Percentiles rank a stretch among this genome's conserved stretches.
phyloP scores from a whole-genome alignment of 2,329 filamentous ascomycete genomes.

The Trichoderma koningii region DNA sequence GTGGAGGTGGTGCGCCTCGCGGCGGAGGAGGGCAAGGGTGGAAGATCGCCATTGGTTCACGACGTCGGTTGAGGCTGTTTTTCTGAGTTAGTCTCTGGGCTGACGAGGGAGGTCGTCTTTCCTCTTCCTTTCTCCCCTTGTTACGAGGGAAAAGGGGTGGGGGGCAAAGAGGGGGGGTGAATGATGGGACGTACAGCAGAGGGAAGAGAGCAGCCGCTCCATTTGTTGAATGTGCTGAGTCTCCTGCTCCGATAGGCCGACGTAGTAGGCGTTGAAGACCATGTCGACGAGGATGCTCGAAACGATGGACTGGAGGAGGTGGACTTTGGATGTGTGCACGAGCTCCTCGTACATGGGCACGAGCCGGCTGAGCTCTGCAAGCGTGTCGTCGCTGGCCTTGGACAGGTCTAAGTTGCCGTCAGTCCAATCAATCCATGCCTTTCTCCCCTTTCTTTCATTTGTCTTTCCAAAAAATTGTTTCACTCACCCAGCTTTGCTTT shows the following conservation, averaged over 20 bases:
- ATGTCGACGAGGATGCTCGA: constrained; percentile 61
- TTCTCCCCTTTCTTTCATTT: too few species aligned
- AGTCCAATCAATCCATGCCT: constrained; percentile 11
- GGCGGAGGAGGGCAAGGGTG: constrained; percentile 62
- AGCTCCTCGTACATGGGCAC: constrained; percentile 62
- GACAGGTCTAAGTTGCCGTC: constrained; percentile 45
- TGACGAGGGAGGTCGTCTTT: neutral
- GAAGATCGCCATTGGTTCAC: constrained; percentile 68
- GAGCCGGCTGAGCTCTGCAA: constrained; percentile 49
- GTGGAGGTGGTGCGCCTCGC: constrained; percentile 53
- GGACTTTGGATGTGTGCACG: constrained; percentile 57
- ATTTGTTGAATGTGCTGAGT: constrained; percentile 52
- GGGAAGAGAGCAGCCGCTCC: constrained; percentile 49
- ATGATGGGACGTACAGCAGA: constrained; percentile 40
- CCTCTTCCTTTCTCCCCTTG: neutral
- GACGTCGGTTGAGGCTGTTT: constrained; percentile 50
- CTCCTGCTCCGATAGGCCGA: constrained; percentile 60
- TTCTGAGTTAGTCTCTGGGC: neutral
- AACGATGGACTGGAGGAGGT: constrained; percentile 64
- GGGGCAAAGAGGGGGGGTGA: neutral
- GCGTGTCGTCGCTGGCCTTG: constrained; percentile 44
- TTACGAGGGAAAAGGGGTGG: neutral
- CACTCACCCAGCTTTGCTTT: constrained; percentile 57
- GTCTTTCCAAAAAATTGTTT: neutral
- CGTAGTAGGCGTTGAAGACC: constrained; percentile 64